Evolutionary conservation across 2,329 filamentous ascomycete species (phyloP).

Genomic region (Phialemoniopsis sp.): DNA sequence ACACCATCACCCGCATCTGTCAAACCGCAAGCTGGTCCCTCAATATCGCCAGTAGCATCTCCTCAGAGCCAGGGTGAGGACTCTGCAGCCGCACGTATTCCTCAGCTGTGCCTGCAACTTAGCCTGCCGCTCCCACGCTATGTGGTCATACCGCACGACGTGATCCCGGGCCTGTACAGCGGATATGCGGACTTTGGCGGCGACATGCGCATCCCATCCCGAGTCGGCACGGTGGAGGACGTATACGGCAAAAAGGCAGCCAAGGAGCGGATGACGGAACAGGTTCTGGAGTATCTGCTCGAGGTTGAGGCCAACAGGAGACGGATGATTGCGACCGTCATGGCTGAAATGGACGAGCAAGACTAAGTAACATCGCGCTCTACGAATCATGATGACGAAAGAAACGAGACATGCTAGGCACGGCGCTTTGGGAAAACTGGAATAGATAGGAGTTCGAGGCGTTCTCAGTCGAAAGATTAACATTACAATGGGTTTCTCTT

Average conservation of each 20-base stretch:
- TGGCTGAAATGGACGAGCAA: too few relatives aligned
- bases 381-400: too few relatives aligned
- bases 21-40: neutral
- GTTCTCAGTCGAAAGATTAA: too few relatives aligned
- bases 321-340: constrained; percentile 8
- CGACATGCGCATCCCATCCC: constrained; percentile 20
- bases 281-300: constrained; percentile 30
- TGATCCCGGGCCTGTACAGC: constrained; percentile 22
- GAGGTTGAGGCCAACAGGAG: constrained; percentile 14
- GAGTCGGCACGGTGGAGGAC: constrained; percentile 24
- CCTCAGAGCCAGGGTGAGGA: neutral
- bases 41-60: constrained; percentile 3
- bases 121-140: constrained; percentile 28
- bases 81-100: constrained; percentile 18
- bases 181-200: constrained; percentile 29
- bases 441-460: too few relatives aligned
- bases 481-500: too few relatives aligned
- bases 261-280: constrained; percentile 32
- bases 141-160: constrained; percentile 13
- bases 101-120: constrained; percentile 25
- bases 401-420: too few relatives aligned
- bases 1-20: neutral
- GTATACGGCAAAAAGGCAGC: constrained; percentile 27
- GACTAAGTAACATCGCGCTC: too few relatives aligned
- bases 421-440: too few relatives aligned